Conservation (phyloP, 352 stramenopile species). For the Peronospora destructor region DNA sequence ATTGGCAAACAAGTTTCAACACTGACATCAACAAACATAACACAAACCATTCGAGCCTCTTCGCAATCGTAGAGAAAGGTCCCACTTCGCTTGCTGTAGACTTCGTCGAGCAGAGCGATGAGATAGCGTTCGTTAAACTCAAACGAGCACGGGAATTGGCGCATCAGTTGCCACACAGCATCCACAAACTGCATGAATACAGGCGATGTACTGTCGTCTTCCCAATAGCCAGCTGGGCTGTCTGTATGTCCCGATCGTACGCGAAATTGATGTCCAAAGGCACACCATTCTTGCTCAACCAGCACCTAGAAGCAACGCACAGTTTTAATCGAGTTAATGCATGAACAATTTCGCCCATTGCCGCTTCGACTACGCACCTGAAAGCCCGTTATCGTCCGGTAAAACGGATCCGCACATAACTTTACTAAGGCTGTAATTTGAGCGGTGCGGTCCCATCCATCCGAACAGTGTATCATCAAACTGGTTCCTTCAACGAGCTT, state of each 20-base stretch:
- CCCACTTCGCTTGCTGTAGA: conserved; percentile 94
- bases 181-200: conserved; percentile 99
- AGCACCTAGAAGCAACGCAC: conserved; percentile 46
- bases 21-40: neutral
- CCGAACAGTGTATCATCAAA: conserved; percentile 97
- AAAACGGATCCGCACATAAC: conserved; percentile 96
- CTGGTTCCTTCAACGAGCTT: conserved; percentile 86
- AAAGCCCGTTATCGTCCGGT: conserved; percentile 94
- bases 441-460: conserved; percentile 98
- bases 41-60: conserved; percentile 67
- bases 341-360: neutral
- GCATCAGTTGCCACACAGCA: conserved; percentile 95
- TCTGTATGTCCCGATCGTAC: conserved; percentile 68
- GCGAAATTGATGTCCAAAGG: conserved; percentile 98
- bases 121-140: conserved; percentile 95
- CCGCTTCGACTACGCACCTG: conserved; percentile 18
- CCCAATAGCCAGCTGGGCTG: conserved; percentile 73
- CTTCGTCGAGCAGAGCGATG: conserved; percentile 91
- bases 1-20: neutral
- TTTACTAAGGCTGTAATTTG: conserved; percentile 94
- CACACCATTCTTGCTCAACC: conserved; percentile 98
- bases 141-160: conserved; percentile 95
- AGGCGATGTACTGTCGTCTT: conserved; percentile 94
- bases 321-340: neutral
- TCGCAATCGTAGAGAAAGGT: conserved; percentile 97